Base-by-base conservation (phyloP, 176 grass and related monocot species). In the Oryza meridionalis region DNA sequence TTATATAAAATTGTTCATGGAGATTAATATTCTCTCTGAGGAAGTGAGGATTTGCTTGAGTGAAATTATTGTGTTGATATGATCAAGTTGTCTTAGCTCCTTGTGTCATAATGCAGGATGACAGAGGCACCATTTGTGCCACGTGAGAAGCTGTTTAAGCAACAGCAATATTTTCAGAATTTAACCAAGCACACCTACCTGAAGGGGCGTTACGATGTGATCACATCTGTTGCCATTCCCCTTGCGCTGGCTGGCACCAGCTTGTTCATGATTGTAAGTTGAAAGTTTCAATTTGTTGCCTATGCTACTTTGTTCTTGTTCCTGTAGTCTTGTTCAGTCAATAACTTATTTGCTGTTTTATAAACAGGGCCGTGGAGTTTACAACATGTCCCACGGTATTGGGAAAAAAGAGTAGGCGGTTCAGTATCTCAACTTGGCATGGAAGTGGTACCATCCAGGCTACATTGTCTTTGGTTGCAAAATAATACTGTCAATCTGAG, bases 191-290 rank as follows among this genome's bases (percentile, higher is more conserved):
- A 91, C 43, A 94, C 88, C 17, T 80, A 91, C 73, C 72, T 94
- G 33, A 94, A 94, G 79, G 92, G 89, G 9, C 87, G 89, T 24
- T 89, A 72, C 2, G 89, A 94, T 51, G 61, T 76, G 65, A 27
- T 94, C 69, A 94, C 89, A 17, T 94, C 89, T 0, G 84, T 94
- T 46, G 92, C 81, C 31, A 94, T 94, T 32, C 92, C 92, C 64
- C 84, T 91, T 85, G 87, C 87, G 10, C 78, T 94, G 25, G 87
- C 89, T 79, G 78, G 59, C 72, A 29, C 92, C 24, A 87, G 81
- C 64, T 49, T 91, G 64, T 84, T 76, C 74, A 84, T 94, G 68
- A 87, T 94, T 27, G 89, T 94, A 77, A 67, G 89, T 63, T 85
- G 13, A 2, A n/a, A 47, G 25, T 70, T 75, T 26, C 21, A 51